A percentile compares a stretch with the other conserved stretches of the same genome.
phyloP scores from a whole-genome alignment of 164 flowering plant genomes.

The Vitis cinerea region DNA sequence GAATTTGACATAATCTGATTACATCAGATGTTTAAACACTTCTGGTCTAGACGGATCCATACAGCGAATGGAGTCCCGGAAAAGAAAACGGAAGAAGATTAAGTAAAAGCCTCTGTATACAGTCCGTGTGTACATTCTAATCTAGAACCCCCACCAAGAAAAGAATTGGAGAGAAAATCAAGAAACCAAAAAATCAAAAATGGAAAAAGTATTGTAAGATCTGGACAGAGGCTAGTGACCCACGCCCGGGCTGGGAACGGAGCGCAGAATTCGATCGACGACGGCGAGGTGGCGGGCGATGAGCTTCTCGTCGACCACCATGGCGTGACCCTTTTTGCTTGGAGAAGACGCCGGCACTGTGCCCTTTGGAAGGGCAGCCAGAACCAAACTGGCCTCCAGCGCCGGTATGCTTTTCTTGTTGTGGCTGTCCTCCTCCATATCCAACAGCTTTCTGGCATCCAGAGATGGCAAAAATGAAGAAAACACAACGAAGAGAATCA shows the following conservation, averaged over 20 bases:
- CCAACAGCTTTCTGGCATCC: slow-evolving; percentile 34
- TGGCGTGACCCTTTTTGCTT: slow-evolving; percentile 48
- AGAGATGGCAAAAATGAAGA: slow-evolving; percentile 7
- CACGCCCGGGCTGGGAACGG: slow-evolving; percentile 77
- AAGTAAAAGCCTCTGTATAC: no score
- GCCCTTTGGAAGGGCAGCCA: slow-evolving; percentile 55
- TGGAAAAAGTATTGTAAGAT: not conserved
- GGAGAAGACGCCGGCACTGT: slow-evolving; percentile 55
- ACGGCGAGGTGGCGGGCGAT: slow-evolving; percentile 40
- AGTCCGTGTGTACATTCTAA: no score
- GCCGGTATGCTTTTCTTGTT: slow-evolving; percentile 10
- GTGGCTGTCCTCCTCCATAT: not conserved
- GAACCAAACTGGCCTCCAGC: slow-evolving; percentile 21
- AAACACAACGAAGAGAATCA: slow-evolving; percentile 10
- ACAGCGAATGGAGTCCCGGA: no score
- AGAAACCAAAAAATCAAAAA: not conserved
- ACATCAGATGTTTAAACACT: no score
- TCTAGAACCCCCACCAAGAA: not conserved
- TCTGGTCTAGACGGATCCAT: no score
- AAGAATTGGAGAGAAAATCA: not conserved
- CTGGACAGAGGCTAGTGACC: slow-evolving; percentile 37
- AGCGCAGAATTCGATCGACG: slow-evolving; percentile 52
- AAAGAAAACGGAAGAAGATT: no score
- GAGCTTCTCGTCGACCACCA: slow-evolving; percentile 39
- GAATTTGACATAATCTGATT: no score